phyloP scores from a whole-genome alignment of 768 basidiomycete genomes.

The Suillus luteus region DNA sequence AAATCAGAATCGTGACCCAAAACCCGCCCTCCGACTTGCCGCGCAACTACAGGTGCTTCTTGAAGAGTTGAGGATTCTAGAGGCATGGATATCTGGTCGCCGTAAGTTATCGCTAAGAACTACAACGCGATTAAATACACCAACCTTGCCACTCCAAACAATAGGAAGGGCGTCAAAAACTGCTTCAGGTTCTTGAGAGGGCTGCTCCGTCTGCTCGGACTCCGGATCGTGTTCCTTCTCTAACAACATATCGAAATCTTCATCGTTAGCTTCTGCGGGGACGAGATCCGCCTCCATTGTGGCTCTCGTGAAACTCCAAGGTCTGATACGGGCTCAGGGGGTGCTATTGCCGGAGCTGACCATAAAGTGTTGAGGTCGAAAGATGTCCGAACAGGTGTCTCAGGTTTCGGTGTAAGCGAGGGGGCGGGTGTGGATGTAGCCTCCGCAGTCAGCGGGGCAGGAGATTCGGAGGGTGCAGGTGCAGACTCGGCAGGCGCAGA shows the following conservation, averaged over 20 bases:
- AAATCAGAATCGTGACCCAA: slow-evolving; percentile 58
- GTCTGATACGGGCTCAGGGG: slow-evolving; percentile 27
- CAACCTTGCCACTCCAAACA: slow-evolving; percentile 79
- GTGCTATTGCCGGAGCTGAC: slow-evolving; percentile 49
- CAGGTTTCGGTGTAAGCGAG: slow-evolving; percentile 38
- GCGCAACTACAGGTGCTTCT: slow-evolving; percentile 65
- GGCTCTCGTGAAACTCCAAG: slow-evolving; percentile 26
- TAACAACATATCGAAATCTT: slow-evolving; percentile 87
- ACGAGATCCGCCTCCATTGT: slow-evolving; percentile 44
- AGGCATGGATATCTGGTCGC: slow-evolving; percentile 72
- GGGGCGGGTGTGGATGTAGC: slow-evolving; percentile 28
- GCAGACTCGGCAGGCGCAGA: slow-evolving; percentile 18
- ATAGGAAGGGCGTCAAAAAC: slow-evolving; percentile 56
- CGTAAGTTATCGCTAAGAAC: slow-evolving; percentile 16
- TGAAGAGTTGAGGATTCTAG: slow-evolving; percentile 70
- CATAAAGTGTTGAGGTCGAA: slow-evolving; percentile 78
- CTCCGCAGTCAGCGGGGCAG: slow-evolving; percentile 33
- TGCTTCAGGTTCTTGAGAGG: slow-evolving; percentile 46
- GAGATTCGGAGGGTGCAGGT: slow-evolving; percentile 44
- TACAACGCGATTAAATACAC: slow-evolving; percentile 21
- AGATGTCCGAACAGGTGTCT: slow-evolving; percentile 48
- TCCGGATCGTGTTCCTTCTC: slow-evolving; percentile 53
- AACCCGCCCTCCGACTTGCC: slow-evolving; percentile 77
- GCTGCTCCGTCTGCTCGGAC: slow-evolving; percentile 24
- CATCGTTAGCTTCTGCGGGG: slow-evolving; percentile 58